phyloP scores from a whole-genome alignment of 129 eudicot genomes.

The carrot (Daucus carota) region DH1_v3.0 NC_030388.2:6257501-6258000 shows the following conservation, averaged over 20 bases:
- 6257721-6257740: no score
- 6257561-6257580: background rate
- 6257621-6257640: no score
- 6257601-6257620: no score
- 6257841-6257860: constrained; percentile 60
- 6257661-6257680: no score
- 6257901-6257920: constrained; percentile 69
- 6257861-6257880: constrained; percentile 74
- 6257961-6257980: constrained; percentile 35
- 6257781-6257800: background rate
- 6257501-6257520: background rate
- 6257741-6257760: no score
- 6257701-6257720: no score
- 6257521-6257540: background rate
- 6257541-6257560: background rate
- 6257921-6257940: constrained; percentile 49
- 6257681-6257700: no score
- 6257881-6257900: constrained; percentile 86
- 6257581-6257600: no score
- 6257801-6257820: constrained; percentile 57
- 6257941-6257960: constrained; percentile 43
- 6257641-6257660: no score
- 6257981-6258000: constrained; percentile 32
- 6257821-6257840: constrained; percentile 72
- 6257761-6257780: no score